These are phyloP conservation scores for Rhizophora apiculata DNA, from an alignment of 345 rosid species.

Conservation along the genomic window DNA sequence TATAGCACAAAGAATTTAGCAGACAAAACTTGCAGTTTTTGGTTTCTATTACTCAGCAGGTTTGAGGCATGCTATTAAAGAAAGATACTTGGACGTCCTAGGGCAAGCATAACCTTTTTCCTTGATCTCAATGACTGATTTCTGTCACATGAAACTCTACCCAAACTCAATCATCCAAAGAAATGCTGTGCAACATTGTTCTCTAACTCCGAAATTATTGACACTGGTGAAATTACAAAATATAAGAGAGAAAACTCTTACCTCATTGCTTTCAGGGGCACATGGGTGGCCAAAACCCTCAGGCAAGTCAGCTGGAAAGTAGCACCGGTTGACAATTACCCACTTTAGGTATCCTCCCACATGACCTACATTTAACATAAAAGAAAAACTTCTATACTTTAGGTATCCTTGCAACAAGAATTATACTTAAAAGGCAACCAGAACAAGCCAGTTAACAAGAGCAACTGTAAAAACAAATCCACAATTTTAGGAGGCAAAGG, in stretches of 20 bases:
- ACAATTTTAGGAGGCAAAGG: not conserved
- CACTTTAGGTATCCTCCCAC: slow-evolving; percentile 69
- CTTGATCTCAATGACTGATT: too few relatives aligned
- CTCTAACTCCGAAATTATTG: not conserved
- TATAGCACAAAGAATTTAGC: too few relatives aligned
- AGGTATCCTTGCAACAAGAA: not conserved
- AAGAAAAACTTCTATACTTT: not conserved
- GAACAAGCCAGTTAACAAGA: not conserved
- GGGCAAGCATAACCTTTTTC: not conserved
- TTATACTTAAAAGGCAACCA: not conserved
- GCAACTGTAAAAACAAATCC: not conserved
- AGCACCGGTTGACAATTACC: slow-evolving; percentile 53
- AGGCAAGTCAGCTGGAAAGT: slow-evolving; percentile 62
- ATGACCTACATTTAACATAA: slow-evolving; percentile 40
- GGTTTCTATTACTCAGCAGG: not conserved
- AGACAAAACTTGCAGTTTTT: not conserved
- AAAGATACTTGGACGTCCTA: not conserved
- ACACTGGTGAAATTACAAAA: not conserved
- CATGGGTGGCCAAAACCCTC: slow-evolving; percentile 54
- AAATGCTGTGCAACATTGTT: not conserved
- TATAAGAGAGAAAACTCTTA: slow-evolving; percentile 15
- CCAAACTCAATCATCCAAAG: too few relatives aligned
- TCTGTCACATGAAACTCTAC: too few relatives aligned
- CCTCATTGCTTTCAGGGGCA: slow-evolving; percentile 57
- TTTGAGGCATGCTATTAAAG: not conserved